A percentile compares a stretch with the other conserved stretches of the same genome.
Conservation (phyloP, 345 rosid genomes). For the Rhodomyrtus tomentosa region DNA sequence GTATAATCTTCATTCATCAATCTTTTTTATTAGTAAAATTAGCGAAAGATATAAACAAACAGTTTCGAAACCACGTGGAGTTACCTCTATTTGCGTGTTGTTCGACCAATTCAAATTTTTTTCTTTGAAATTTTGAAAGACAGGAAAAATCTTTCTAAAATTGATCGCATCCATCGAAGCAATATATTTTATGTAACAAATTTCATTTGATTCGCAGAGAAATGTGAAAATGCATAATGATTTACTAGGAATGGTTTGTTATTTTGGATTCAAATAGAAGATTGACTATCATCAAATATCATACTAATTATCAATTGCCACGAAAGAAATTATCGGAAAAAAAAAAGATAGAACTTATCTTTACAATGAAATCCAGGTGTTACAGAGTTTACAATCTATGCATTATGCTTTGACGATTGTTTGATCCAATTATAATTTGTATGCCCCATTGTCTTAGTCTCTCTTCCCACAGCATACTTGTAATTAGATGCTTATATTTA, state of each 20-base stretch:
- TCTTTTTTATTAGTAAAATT: too few relatives aligned
- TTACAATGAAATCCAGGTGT: fast-evolving
- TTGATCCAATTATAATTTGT: neutral
- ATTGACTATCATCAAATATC: neutral
- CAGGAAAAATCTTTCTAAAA: neutral
- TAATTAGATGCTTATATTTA: neutral
- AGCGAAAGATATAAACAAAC: too few relatives aligned
- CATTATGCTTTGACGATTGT: neutral
- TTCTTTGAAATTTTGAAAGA: neutral
- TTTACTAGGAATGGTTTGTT: neutral
- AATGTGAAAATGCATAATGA: neutral
- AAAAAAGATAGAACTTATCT: neutral
- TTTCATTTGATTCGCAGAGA: neutral
- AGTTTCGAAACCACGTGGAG: too few relatives aligned
- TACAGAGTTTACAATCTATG: neutral
- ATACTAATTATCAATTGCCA: neutral
- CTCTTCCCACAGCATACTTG: neutral
- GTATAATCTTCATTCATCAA: too few relatives aligned
- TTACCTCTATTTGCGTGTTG: too few relatives aligned
- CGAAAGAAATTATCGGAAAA: neutral
- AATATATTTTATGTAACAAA: neutral
- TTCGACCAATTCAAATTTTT: fast-evolving
- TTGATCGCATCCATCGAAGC: neutral
- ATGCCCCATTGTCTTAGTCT: neutral
- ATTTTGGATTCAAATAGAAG: too few relatives aligned